Percentiles rank a stretch among this genome's conserved stretches.
These are phyloP conservation scores for Knufia fluminis DNA, from an alignment of 2,329 filamentous ascomycete species.

Conservation along the genomic window DNA sequence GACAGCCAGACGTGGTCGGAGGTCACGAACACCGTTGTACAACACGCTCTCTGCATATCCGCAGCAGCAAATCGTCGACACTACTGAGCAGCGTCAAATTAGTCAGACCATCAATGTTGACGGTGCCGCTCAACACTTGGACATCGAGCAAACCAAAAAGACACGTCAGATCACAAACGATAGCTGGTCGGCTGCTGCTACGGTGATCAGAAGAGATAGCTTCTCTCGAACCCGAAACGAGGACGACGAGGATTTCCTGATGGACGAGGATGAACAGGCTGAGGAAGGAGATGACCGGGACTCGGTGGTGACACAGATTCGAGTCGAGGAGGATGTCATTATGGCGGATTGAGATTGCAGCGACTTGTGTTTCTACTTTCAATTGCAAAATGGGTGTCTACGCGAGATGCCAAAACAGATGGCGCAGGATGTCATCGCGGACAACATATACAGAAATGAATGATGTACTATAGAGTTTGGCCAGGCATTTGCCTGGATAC, in stretches of 20 bases:
- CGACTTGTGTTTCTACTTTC: no score
- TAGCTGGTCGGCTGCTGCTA: background rate
- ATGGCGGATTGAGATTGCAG: no score
- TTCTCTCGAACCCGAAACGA: slow-evolving; percentile 1
- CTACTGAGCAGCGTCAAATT: background rate
- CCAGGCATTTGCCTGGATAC: background rate
- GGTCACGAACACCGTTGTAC: background rate
- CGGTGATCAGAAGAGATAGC: background rate
- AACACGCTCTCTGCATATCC: background rate
- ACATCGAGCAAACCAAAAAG: background rate
- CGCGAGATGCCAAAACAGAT: background rate
- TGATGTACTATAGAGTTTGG: background rate
- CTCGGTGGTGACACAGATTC: background rate
- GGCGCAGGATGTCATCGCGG: background rate
- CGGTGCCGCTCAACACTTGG: background rate
- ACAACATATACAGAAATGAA: background rate
- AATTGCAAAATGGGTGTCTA: no score
- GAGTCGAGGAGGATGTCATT: background rate
- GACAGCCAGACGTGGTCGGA: background rate
- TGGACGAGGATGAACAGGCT: background rate
- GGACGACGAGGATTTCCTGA: background rate
- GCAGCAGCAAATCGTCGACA: background rate
- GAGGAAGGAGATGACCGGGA: background rate
- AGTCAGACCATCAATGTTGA: background rate
- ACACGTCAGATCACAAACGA: no score